A percentile compares a stretch with the other conserved stretches of the same genome.
These are phyloP conservation scores for Boletus sp. DNA, from an alignment of 768 basidiomycete species.

Conservation along the genomic window DNA sequence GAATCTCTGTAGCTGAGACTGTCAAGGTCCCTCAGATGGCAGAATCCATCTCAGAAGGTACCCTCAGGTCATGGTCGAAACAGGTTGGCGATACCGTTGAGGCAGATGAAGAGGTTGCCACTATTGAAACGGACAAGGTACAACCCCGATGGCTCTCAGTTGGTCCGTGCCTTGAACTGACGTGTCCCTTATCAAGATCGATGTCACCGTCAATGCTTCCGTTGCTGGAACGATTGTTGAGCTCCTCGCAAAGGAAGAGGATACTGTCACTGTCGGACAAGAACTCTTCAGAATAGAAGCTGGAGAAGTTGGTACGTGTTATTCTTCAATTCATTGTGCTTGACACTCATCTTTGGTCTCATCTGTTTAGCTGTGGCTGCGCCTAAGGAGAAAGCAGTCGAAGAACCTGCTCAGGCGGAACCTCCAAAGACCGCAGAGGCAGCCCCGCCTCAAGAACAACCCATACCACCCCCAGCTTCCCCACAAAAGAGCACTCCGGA, in stretches of 20 bases:
- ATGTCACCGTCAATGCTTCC: slow-evolving; percentile 95
- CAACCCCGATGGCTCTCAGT: background rate
- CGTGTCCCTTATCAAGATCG: slow-evolving; percentile 58
- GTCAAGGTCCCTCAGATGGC: slow-evolving; percentile 98
- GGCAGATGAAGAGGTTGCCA: slow-evolving; percentile 93
- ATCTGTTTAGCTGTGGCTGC: slow-evolving; percentile 29
- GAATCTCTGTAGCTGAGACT: slow-evolving; percentile 62
- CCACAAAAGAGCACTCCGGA: slow-evolving; percentile 30
- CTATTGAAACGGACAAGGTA: slow-evolving; percentile 99
- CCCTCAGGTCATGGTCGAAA: slow-evolving; percentile 91
- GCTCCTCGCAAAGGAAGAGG: slow-evolving; percentile 85
- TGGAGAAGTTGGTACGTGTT: slow-evolving; percentile 56
- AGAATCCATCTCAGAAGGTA: slow-evolving; percentile 97
- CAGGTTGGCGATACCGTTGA: slow-evolving; percentile 88
- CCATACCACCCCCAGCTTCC: slow-evolving; percentile 44
- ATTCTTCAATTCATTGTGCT: background rate
- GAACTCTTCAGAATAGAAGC: slow-evolving; percentile 90
- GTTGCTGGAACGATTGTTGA: slow-evolving; percentile 83
- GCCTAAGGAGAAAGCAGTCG: slow-evolving; percentile 21
- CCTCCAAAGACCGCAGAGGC: slow-evolving; percentile 38
- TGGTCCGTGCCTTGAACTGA: background rate
- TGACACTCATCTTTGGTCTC: background rate
- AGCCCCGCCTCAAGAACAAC: slow-evolving; percentile 46
- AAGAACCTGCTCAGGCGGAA: slow-evolving; percentile 23
- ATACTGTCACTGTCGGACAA: slow-evolving; percentile 92